phyloP scores from a whole-genome alignment of 2,329 filamentous ascomycete species.

The Botryotinia calthae region DNA sequence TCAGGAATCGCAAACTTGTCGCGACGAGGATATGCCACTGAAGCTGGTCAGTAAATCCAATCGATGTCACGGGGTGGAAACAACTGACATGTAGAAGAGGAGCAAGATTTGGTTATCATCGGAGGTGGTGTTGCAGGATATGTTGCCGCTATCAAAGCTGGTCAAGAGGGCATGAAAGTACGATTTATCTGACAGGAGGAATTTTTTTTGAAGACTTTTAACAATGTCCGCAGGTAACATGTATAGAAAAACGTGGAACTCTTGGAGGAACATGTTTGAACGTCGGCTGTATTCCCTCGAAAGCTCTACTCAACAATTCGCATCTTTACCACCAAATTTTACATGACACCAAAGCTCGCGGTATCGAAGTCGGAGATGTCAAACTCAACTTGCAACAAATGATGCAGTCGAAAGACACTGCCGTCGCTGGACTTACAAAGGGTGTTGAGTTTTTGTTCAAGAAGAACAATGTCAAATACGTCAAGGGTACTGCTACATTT shows the following conservation, averaged over 20 bases:
- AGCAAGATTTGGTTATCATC: constrained; percentile 96
- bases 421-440: constrained; percentile 86
- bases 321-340: constrained; percentile 96
- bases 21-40: constrained; percentile 58
- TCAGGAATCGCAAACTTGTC: constrained; percentile 52
- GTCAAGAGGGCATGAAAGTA: constrained; percentile 95
- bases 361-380: constrained; percentile 95
- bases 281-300: constrained; percentile 98
- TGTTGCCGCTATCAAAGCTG: constrained; percentile 98
- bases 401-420: constrained; percentile 98
- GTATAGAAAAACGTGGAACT: constrained; percentile 95
- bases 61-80: constrained; percentile 46
- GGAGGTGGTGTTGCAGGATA: constrained; percentile 98
- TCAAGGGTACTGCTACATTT: constrained; percentile 90
- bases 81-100: constrained; percentile 66
- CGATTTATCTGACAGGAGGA: constrained; percentile 25
- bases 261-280: constrained; percentile 98
- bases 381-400: constrained; percentile 92
- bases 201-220: constrained; percentile 21
- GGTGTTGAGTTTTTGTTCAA: constrained; percentile 98
- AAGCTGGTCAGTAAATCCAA: constrained; percentile 38
- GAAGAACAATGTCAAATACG: constrained; percentile 98
- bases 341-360: constrained; percentile 94
- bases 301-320: constrained; percentile 99
- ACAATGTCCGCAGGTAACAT: constrained; percentile 66